Evolutionary conservation across 768 basidiomycete species (phyloP).

Genomic region (Naganishia vaughanmartiniae): DNA sequence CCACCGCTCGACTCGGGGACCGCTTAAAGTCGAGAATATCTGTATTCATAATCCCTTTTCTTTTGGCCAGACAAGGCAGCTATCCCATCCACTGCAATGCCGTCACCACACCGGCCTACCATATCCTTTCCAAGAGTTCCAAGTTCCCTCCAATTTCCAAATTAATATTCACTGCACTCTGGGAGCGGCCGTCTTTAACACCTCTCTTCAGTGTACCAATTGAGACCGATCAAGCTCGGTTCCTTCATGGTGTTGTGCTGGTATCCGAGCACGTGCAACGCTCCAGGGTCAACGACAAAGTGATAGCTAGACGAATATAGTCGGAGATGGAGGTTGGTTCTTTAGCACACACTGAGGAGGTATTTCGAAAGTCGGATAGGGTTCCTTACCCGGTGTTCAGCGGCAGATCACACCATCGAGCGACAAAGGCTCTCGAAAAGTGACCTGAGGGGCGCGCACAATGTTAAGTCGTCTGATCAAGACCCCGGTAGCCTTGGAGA

Average conservation of each 20-base stretch:
- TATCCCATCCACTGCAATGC: neutral
- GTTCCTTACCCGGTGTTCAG: slow-evolving; percentile 51
- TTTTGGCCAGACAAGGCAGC: neutral
- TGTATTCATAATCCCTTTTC: neutral
- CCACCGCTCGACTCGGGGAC: neutral
- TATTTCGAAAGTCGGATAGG: neutral
- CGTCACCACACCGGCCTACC: neutral
- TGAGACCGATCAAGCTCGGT: slow-evolving; percentile 56
- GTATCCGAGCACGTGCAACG: slow-evolving; percentile 74
- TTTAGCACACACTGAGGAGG: neutral
- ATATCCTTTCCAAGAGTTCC: neutral
- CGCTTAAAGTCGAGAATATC: neutral
- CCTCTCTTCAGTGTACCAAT: slow-evolving; percentile 50
- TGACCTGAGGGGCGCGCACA: slow-evolving; percentile 27
- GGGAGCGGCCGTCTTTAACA: neutral
- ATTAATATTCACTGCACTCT: no score
- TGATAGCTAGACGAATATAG: slow-evolving; percentile 53
- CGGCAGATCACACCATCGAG: slow-evolving; percentile 76
- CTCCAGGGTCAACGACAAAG: slow-evolving; percentile 81
- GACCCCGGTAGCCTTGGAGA: neutral
- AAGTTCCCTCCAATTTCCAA: neutral
- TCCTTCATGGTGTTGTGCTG: slow-evolving; percentile 76
- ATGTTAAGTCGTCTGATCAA: neutral
- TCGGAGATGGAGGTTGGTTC: no score
- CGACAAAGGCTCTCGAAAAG: slow-evolving; percentile 66